Evolutionary conservation across 305 asterid species (phyloP).

Genomic region (Ilex paraguariensis): DNA sequence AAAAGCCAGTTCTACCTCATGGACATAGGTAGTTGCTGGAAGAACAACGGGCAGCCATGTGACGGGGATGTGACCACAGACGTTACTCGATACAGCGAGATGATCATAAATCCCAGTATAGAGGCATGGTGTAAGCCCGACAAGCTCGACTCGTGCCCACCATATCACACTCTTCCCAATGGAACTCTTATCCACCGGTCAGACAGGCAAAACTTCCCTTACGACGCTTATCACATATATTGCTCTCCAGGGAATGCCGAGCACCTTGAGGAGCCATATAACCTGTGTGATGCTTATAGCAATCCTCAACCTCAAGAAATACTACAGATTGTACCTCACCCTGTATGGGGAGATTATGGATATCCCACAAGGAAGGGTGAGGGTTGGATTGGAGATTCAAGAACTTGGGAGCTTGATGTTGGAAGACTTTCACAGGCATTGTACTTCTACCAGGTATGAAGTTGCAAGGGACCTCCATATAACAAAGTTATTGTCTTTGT

Average conservation of each 20-base stretch:
- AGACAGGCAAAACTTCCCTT: not conserved
- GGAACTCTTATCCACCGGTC: not conserved
- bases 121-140: not conserved
- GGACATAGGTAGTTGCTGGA: constrained; percentile 1
- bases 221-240: not conserved
- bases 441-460: not conserved
- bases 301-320: constrained; percentile 2
- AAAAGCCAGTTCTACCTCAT: constrained; percentile 1
- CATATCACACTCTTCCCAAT: not conserved
- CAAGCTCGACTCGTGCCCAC: not conserved
- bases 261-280: not conserved
- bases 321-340: not conserved
- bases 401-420: not conserved
- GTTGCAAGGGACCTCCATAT: no score
- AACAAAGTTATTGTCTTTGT: no score
- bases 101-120: not conserved
- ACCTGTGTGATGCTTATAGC: not conserved
- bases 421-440: not conserved
- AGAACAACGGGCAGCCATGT: not conserved
- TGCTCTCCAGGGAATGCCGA: not conserved
- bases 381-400: not conserved
- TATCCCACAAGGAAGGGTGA: not conserved
- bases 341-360: not conserved
- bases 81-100: not conserved
- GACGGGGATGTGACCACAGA: not conserved